A percentile compares a stretch with the other conserved stretches of the same genome.
phyloP scores from a whole-genome alignment of 192 early-diverging fungal species.

The Dispira parvispora region DNA sequence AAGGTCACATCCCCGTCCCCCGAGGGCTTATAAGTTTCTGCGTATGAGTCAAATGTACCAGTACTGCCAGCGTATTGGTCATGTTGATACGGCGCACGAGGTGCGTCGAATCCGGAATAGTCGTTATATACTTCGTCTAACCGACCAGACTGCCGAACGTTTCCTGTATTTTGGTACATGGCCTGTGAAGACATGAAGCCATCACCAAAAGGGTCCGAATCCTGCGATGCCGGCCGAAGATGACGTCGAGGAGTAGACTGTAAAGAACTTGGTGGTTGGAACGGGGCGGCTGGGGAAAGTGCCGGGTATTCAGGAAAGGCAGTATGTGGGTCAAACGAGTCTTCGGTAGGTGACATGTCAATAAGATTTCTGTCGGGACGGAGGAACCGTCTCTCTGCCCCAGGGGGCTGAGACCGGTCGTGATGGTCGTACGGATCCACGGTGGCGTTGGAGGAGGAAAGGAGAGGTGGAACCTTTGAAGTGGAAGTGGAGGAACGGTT shows the following conservation, averaged over 20 bases:
- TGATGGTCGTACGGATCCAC: slow-evolving; percentile 7
- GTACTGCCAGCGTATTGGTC: not conserved
- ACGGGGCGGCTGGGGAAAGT: not conserved
- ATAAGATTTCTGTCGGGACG: slow-evolving; percentile 7
- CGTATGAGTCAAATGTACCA: slow-evolving; percentile 6
- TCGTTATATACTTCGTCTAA: not conserved
- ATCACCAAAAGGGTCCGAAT: not conserved
- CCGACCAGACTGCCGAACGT: slow-evolving; percentile 1
- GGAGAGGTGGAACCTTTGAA: not conserved
- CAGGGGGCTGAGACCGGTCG: not conserved
- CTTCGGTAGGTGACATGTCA: slow-evolving; percentile 7
- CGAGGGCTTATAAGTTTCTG: slow-evolving; percentile 4
- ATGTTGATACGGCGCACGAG: slow-evolving; percentile 1
- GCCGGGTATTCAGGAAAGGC: not conserved
- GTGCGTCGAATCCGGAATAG: not conserved
- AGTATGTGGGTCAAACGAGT: slow-evolving; percentile 4
- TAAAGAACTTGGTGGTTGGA: not conserved
- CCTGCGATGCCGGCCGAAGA: slow-evolving; percentile 6
- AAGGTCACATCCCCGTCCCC: slow-evolving; percentile 1
- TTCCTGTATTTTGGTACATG: slow-evolving; percentile 3
- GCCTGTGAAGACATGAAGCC: slow-evolving; percentile 1
- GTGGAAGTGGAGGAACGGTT: not conserved
- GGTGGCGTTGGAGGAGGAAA: not conserved
- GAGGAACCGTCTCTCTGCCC: slow-evolving; percentile 4
- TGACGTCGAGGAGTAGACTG: not conserved